phyloP scores from a whole-genome alignment of 2,329 filamentous ascomycete genomes.

The Beauveria medogensis region DNA sequence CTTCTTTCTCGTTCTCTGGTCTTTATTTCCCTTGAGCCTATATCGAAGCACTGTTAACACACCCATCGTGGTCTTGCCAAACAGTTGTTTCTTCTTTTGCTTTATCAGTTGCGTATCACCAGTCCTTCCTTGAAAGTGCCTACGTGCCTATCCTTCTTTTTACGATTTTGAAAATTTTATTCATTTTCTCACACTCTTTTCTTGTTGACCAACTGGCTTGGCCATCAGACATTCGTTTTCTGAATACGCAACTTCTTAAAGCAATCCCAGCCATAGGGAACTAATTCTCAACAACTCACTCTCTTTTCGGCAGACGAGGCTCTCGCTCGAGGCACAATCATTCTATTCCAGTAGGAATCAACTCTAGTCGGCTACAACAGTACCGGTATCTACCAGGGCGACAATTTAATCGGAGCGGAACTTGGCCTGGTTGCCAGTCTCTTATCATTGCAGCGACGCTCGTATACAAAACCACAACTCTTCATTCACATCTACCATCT shows the following conservation, averaged over 20 bases:
- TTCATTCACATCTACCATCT: slow-evolving; percentile 19
- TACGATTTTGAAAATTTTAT: slow-evolving; percentile 31
- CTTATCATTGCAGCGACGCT: background rate
- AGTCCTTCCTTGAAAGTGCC: slow-evolving; percentile 19
- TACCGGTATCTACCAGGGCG: background rate
- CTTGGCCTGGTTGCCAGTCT: slow-evolving; percentile 9
- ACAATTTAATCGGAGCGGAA: background rate
- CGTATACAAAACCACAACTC: slow-evolving; percentile 12
- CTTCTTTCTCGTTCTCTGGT: background rate
- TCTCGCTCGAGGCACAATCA: background rate
- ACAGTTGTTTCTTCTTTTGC: background rate
- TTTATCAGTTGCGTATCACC: slow-evolving; percentile 5
- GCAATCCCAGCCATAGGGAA: background rate
- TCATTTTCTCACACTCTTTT: slow-evolving; percentile 30
- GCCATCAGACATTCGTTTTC: slow-evolving; percentile 48
- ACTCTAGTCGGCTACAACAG: background rate
- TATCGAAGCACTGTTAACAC: background rate
- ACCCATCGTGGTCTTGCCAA: slow-evolving; percentile 4
- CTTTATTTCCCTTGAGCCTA: background rate
- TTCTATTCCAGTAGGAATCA: background rate
- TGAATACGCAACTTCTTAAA: slow-evolving; percentile 9
- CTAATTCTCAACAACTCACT: background rate
- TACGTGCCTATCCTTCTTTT: slow-evolving; percentile 14
- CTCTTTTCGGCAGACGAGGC: slow-evolving; percentile 4
- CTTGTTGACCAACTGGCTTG: slow-evolving; percentile 43